These are phyloP conservation scores for Russula earlei DNA, from an alignment of 768 basidiomycete genomes.

Conservation along the genomic window DNA sequence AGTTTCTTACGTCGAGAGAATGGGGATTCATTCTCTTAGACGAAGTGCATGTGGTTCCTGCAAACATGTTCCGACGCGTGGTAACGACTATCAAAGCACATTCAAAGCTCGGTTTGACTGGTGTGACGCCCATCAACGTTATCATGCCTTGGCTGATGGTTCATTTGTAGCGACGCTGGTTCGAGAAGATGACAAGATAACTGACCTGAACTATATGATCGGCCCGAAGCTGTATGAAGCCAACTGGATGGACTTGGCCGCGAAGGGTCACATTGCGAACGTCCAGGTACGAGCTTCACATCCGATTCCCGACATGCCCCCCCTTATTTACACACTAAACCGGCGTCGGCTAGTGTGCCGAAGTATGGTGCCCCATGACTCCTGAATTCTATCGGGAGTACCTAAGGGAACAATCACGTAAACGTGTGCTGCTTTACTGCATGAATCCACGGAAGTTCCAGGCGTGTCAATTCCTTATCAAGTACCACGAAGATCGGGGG, in stretches of 20 bases:
- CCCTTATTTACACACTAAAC: slow-evolving; percentile 4
- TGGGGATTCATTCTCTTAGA: slow-evolving; percentile 98
- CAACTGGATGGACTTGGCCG: slow-evolving; percentile 99
- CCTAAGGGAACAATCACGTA: slow-evolving; percentile 82
- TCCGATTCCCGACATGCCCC: not conserved
- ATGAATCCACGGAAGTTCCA: slow-evolving; percentile 99
- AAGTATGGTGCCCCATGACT: slow-evolving; percentile 99
- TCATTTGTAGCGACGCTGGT: slow-evolving; percentile 76
- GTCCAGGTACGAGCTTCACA: slow-evolving; percentile 72
- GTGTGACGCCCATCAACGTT: slow-evolving; percentile 34
- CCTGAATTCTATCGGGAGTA: slow-evolving; percentile 99
- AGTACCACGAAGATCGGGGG: slow-evolving; percentile 93
- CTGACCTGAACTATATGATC: slow-evolving; percentile 98
- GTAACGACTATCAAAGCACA: slow-evolving; percentile 99
- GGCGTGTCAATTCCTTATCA: slow-evolving; percentile 96
- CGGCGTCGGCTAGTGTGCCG: slow-evolving; percentile 65
- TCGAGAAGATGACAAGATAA: slow-evolving; percentile 98
- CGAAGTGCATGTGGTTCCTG: slow-evolving; percentile 98
- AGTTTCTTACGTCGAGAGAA: slow-evolving; percentile 93
- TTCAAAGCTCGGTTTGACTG: slow-evolving; percentile 94
- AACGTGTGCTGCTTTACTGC: slow-evolving; percentile 93
- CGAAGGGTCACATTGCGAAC: slow-evolving; percentile 98
- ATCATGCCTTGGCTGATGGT: slow-evolving; percentile 3
- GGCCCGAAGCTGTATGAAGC: slow-evolving; percentile 99
- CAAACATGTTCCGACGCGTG: slow-evolving; percentile 96